These are phyloP conservation scores for Suhomyces faveliae DNA, from an alignment of 805 yeast genomes.

Conservation along the genomic window DNA sequence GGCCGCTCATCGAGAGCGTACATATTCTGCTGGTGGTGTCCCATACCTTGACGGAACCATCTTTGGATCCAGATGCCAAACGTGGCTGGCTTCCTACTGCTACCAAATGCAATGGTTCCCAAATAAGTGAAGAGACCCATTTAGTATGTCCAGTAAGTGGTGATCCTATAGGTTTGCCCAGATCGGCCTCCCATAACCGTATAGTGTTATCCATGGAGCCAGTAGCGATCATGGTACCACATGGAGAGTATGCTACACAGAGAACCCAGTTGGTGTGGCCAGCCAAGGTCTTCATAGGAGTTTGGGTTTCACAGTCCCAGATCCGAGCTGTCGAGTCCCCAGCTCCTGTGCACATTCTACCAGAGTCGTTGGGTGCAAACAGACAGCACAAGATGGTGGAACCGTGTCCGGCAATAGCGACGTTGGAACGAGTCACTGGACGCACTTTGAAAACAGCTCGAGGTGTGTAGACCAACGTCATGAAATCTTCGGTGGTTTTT, in stretches of 20 bases:
- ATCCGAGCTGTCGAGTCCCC: constrained; percentile 95
- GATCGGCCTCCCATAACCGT: constrained; percentile 78
- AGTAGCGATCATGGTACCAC: constrained; percentile 87
- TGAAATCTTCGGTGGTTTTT: constrained; percentile 87
- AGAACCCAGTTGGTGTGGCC: constrained; percentile 96
- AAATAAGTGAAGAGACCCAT: constrained; percentile 84
- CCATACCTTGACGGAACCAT: constrained; percentile 88
- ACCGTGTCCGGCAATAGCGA: constrained; percentile 94
- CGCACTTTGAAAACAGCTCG: constrained; percentile 91
- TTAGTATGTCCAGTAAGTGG: constrained; percentile 79
- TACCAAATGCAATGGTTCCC: constrained; percentile 92
- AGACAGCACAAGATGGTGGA: constrained; percentile 88
- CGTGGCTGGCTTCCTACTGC: constrained; percentile 64
- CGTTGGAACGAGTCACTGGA: constrained; percentile 86
- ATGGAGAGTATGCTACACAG: constrained; percentile 89
- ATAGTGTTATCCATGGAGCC: constrained; percentile 94
- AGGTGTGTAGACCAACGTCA: constrained; percentile 90
- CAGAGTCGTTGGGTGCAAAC: constrained; percentile 87
- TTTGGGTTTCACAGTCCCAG: constrained; percentile 96
- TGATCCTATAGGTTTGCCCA: constrained; percentile 72
- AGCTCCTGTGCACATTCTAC: constrained; percentile 89
- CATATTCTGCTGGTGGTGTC: constrained; percentile 71
- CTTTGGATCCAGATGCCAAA: constrained; percentile 86
- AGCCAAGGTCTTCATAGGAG: constrained; percentile 73
- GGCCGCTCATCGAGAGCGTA: constrained; percentile 76